Percentiles rank a stretch among this genome's conserved stretches.
phyloP scores from a whole-genome alignment of 768 basidiomycete genomes.

The Auricularia cornea region DNA sequence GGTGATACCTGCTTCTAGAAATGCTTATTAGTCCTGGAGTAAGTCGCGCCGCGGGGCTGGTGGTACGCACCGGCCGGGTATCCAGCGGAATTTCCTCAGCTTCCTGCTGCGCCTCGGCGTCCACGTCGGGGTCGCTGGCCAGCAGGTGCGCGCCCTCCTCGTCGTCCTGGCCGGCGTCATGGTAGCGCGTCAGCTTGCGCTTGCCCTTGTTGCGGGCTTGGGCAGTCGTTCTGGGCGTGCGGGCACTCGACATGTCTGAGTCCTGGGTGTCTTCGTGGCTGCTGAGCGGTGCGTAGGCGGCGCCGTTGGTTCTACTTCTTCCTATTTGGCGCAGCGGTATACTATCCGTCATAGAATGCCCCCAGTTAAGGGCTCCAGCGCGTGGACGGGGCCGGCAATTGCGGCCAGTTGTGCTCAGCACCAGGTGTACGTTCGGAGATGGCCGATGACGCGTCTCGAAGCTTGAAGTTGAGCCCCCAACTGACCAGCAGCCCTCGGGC shows the following conservation, averaged over 20 bases:
- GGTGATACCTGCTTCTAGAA: constrained; percentile 21
- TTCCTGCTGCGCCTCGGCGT: constrained; percentile 21
- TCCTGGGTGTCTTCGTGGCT: not conserved
- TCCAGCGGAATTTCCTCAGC: constrained; percentile 25
- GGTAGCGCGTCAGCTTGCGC: constrained; percentile 37
- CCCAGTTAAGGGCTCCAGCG: not conserved
- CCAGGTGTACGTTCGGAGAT: no score
- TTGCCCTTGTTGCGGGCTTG: constrained; percentile 25
- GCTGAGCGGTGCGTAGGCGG: not conserved
- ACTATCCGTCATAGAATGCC: not conserved
- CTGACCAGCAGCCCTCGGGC: no score
- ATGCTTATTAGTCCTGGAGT: no score
- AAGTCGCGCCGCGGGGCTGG: no score
- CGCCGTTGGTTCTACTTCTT: not conserved
- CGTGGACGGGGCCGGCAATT: no score
- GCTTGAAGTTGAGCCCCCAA: no score
- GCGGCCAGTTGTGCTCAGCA: no score
- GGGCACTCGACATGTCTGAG: not conserved
- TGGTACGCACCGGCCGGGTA: constrained; percentile 19
- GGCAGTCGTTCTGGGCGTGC: constrained; percentile 1
- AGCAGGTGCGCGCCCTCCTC: constrained; percentile 54
- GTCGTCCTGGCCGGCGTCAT: constrained; percentile 52
- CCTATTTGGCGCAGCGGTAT: not conserved
- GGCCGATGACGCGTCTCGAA: no score
- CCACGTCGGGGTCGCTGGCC: constrained; percentile 14